Percentiles rank a stretch among this genome's conserved stretches.
Conservation (phyloP, 352 stramenopile species). For the Pythium volutum region DNA sequence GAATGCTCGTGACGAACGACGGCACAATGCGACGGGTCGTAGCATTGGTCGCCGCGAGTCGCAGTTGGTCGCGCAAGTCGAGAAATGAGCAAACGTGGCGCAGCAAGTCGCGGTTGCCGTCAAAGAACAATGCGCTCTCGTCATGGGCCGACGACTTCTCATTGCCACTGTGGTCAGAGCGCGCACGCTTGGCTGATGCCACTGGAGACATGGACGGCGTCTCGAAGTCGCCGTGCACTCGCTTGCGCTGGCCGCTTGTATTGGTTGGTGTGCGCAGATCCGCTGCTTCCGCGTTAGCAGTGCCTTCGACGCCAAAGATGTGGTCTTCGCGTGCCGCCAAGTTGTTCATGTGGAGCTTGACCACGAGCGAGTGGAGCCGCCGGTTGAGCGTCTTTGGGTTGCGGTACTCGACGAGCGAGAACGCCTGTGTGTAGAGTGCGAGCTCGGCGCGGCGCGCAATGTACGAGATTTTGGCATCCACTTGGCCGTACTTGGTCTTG, state of each 20-base stretch:
- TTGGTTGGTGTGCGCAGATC: neutral
- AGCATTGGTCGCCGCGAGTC: constrained; percentile 18
- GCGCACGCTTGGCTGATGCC: neutral
- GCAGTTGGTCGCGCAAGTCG: constrained; percentile 6
- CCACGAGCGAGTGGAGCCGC: constrained; percentile 33
- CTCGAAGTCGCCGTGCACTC: neutral
- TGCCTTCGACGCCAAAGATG: constrained; percentile 17
- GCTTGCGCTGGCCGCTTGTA: neutral
- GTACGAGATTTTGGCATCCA: constrained; percentile 35
- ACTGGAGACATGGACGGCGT: neutral
- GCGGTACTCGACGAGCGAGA: constrained; percentile 30
- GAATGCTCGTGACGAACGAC: constrained; percentile 21
- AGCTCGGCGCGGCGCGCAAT: constrained; percentile 34
- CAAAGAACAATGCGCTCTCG: constrained; percentile 22
- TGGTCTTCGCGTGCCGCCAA: constrained; percentile 24
- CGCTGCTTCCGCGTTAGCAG: neutral
- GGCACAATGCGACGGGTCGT: constrained; percentile 17
- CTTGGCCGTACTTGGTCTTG: constrained; percentile 36
- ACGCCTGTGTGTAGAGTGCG: constrained; percentile 32
- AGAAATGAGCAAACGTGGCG: constrained; percentile 29
- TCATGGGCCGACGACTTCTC: neutral
- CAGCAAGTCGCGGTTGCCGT: constrained; percentile 26
- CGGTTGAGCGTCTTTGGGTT: constrained; percentile 34
- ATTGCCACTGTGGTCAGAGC: neutral
- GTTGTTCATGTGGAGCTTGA: constrained; percentile 37